These are phyloP conservation scores for Kandelia obovata DNA, from an alignment of 345 rosid genomes.

Conservation along the genomic window DNA sequence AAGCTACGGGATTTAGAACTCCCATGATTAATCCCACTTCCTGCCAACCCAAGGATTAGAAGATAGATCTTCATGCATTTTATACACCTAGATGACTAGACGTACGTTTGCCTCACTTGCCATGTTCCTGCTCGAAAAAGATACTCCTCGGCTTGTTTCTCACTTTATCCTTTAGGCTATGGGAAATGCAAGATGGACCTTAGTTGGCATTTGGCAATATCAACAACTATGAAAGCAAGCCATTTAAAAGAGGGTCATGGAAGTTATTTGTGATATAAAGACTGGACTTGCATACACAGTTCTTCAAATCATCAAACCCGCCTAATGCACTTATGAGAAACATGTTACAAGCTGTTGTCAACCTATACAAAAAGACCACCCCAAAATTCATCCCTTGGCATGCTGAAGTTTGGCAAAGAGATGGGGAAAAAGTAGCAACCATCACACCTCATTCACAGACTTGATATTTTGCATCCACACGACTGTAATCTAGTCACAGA, in stretches of 20 bases:
- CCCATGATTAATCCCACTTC: too few relatives aligned
- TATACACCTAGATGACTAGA: too few relatives aligned
- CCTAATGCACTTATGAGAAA: slow-evolving; percentile 27
- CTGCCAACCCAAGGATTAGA: too few relatives aligned
- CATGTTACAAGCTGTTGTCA: slow-evolving; percentile 43
- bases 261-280: slow-evolving; percentile 16
- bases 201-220: too few relatives aligned
- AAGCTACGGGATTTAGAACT: too few relatives aligned
- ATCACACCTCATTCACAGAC: slow-evolving; percentile 47
- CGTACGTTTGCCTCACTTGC: too few relatives aligned
- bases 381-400: slow-evolving; percentile 34
- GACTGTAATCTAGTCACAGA: slow-evolving; percentile 17
- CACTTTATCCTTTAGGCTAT: too few relatives aligned
- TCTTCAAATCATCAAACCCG: slow-evolving; percentile 21
- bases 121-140: too few relatives aligned
- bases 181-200: too few relatives aligned
- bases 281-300: slow-evolving; percentile 29
- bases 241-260: neutral
- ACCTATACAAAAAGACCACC: slow-evolving; percentile 52
- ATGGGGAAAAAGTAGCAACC: slow-evolving; percentile 34
- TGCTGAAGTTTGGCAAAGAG: slow-evolving; percentile 30
- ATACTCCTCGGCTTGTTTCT: too few relatives aligned
- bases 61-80: too few relatives aligned
- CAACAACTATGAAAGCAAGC: too few relatives aligned
- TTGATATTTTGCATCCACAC: slow-evolving; percentile 26